A percentile compares a stretch with the other conserved stretches of the same genome.
phyloP scores from a whole-genome alignment of 1,284 basidiomycete species.

The Bondarzewia mesenterica region DNA sequence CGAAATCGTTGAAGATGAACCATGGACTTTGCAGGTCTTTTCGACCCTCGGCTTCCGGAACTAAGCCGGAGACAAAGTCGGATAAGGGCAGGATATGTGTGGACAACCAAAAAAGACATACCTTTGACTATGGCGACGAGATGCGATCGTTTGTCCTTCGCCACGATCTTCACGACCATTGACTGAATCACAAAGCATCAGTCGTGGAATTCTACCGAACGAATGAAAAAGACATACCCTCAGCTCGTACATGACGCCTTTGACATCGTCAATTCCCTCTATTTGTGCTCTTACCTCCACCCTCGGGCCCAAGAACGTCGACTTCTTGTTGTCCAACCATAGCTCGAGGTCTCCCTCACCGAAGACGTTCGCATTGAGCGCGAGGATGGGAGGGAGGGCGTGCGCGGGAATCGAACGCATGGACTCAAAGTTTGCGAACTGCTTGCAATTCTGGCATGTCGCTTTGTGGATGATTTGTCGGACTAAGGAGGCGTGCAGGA shows the following conservation, averaged over 20 bases:
- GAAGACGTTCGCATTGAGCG: conserved; percentile 80
- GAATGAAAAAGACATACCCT: conserved; percentile 39
- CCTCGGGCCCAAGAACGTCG: conserved; percentile 47
- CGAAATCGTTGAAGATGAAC: conserved; percentile 97
- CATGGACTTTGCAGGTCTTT: conserved; percentile 51
- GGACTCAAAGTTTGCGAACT: conserved; percentile 66
- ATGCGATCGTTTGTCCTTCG: conserved; percentile 75
- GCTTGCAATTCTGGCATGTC: conserved; percentile 79
- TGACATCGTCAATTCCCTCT: conserved; percentile 49
- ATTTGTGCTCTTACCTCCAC: conserved; percentile 51
- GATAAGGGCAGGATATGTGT: conserved; percentile 7
- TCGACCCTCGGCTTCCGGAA: conserved; percentile 54
- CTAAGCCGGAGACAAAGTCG: conserved; percentile 17
- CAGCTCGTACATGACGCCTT: conserved; percentile 60
- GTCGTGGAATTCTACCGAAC: conserved; percentile 1
- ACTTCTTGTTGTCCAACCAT: conserved; percentile 65
- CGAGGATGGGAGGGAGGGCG: conserved; percentile 81
- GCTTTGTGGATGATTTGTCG: conserved; percentile 82
- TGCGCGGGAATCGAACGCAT: conserved; percentile 59
- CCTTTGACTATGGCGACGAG: conserved; percentile 86
- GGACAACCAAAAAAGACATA: conserved; percentile 25
- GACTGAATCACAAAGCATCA: conserved; percentile 33
- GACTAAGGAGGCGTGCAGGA: conserved; percentile 73
- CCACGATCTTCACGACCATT: conserved; percentile 78
- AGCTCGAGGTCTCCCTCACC: conserved; percentile 68